Evolutionary conservation across 768 basidiomycete genomes (phyloP).

Genomic region (Galerina sulciceps): DNA sequence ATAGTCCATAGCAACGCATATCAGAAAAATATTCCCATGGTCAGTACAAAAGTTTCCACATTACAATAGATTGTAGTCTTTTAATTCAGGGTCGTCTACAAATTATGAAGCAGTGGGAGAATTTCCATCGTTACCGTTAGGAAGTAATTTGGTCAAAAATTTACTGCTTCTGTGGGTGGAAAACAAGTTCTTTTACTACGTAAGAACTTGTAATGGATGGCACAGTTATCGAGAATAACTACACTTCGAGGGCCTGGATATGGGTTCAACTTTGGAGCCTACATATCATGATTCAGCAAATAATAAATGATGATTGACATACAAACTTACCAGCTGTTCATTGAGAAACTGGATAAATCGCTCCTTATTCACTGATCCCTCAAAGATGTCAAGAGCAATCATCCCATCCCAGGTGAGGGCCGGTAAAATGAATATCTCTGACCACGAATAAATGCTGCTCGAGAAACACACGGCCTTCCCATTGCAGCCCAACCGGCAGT

Average conservation of each 20-base stretch:
- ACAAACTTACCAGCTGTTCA: slow-evolving; percentile 31
- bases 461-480: slow-evolving; percentile 25
- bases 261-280: slow-evolving; percentile 34
- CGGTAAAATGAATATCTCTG: slow-evolving; percentile 32
- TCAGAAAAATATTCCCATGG: no score
- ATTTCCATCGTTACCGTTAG: no score
- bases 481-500: slow-evolving; percentile 17
- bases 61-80: no score
- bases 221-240: slow-evolving; percentile 44
- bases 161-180: no score
- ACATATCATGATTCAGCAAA: no score
- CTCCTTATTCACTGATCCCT: slow-evolving; percentile 37
- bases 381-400: slow-evolving; percentile 36
- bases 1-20: no score
- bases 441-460: slow-evolving; percentile 26
- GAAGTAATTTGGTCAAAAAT: no score
- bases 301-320: background rate
- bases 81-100: no score
- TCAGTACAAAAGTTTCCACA: no score
- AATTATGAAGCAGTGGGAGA: no score
- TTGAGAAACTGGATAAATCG: slow-evolving; percentile 34
- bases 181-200: no score
- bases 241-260: slow-evolving; percentile 38
- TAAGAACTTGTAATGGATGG: slow-evolving; percentile 44
- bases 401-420: slow-evolving; percentile 31